Evolutionary conservation across 2,329 filamentous ascomycete genomes (phyloP), one percentile per base, ranked within the genome.

Genomic region (Sarocladiaceae sp.): DNA sequence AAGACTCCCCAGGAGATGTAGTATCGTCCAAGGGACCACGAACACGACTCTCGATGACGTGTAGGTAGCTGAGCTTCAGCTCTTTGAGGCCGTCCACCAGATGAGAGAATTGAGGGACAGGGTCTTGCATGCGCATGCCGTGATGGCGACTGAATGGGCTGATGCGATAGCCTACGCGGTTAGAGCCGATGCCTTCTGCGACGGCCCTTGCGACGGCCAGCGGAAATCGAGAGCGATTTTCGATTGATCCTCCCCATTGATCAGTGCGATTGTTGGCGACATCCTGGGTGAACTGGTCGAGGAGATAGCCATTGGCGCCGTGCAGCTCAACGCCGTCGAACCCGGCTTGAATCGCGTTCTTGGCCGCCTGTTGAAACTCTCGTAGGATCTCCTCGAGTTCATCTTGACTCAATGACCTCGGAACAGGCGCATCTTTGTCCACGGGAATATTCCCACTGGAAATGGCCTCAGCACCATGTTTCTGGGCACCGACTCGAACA

Each of bases 251-350:
- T 10, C 77, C 77, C 56, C 79, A 80, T 44, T 66, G 56, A 60
- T 80, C 77, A 6, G 71, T 77, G 12, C 77, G 66, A 44, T 67
- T 63, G 59, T 80, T 80, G 40, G 68, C 72, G 3, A 70, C 68
- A 13, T 71, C 67, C n/a, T 71, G 77, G 1, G 79, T 68, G 64
- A 85, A 86, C 54, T 83, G 79, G 55, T 82, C 79, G 17, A 80
- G 66, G 2, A 86, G 67, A 57, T 84, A 84, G 0, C 79, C 78
- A 55, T 81, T 79, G 3, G 75, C 76, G 4, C 60, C 71, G 57
- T 75, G 71, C 17, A 72, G 64, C 59, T 89, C 85, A 52, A 90
- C 81, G n/a, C 80, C 82, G 61, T 91, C 87, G 49, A 86, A 84
- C 0, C 87, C 87, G 28, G 75, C 73, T 18, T 81, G 62, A 1